Evolutionary conservation across 306 rosid genomes (phyloP).

Genomic region (Medicago lupulina): DNA sequence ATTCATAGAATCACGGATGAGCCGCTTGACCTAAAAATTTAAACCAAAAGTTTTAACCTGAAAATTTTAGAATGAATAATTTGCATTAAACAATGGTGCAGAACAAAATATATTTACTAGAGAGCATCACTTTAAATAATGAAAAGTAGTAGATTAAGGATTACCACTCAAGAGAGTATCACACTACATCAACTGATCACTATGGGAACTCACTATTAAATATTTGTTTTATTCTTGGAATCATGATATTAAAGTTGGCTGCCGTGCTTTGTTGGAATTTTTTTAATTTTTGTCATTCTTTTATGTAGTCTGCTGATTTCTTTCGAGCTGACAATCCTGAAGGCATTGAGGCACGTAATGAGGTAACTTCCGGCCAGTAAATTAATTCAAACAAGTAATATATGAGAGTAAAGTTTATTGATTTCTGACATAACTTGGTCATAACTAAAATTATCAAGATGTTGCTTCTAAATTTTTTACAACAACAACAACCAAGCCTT

Average conservation of each 20-base stretch:
- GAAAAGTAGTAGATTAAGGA: not conserved
- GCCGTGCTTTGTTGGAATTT: constrained; percentile 25
- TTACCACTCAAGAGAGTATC: not conserved
- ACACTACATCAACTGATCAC: constrained; percentile 10
- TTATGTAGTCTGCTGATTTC: constrained; percentile 90
- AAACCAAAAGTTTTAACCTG: constrained; percentile 5
- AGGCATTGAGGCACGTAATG: constrained; percentile 96
- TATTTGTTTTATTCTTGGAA: constrained; percentile 22
- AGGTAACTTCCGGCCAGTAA: constrained; percentile 59
- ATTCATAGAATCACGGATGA: not conserved
- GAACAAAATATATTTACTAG: not conserved
- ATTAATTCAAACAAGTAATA: constrained; percentile 26
- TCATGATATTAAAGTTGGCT: constrained; percentile 26
- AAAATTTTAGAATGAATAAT: not conserved
- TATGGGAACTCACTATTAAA: constrained; percentile 18
- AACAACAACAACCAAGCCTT: too few relatives aligned
- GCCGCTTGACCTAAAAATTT: constrained; percentile 8
- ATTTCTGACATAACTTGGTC: not conserved
- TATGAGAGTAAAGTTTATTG: constrained; percentile 8
- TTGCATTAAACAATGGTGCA: not conserved
- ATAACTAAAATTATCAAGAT: constrained; percentile 7
- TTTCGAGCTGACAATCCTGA: constrained; percentile 96
- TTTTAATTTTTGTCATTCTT: constrained; percentile 35
- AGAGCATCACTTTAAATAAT: not conserved
- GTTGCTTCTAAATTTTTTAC: constrained; percentile 40